Percentiles rank a stretch among this genome's conserved stretches.
Conservation (phyloP, 1,284 basidiomycete genomes). For the Melanopsichium pennsylvanicum region DNA sequence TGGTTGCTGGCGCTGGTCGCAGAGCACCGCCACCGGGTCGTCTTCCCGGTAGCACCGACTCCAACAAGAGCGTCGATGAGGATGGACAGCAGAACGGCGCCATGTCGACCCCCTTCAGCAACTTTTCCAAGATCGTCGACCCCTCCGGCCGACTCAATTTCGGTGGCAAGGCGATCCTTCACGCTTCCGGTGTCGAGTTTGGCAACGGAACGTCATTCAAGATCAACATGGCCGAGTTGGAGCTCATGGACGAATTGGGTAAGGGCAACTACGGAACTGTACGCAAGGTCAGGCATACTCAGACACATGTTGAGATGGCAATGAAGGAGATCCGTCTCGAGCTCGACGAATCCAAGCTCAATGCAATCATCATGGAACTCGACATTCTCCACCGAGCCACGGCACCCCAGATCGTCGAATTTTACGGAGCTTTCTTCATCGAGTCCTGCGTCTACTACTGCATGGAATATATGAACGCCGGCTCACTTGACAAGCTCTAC, state of each 20-base stretch:
- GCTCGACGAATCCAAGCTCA: constrained; percentile 90
- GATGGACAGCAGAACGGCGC: constrained; percentile 48
- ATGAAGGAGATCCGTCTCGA: constrained; percentile 99
- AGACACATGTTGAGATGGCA: constrained; percentile 94
- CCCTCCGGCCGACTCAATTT: constrained; percentile 94
- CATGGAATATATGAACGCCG: constrained; percentile 99
- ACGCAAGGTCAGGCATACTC: constrained; percentile 90
- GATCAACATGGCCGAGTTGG: constrained; percentile 95
- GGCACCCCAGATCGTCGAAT: constrained; percentile 92
- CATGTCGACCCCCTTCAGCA: constrained; percentile 82
- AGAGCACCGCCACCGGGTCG: constrained; percentile 69
- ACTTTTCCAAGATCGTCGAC: constrained; percentile 96
- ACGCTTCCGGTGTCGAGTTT: constrained; percentile 93
- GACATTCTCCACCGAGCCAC: constrained; percentile 94
- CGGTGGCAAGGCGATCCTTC: constrained; percentile 87
- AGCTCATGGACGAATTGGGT: constrained; percentile 85
- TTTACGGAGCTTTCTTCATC: constrained; percentile 98
- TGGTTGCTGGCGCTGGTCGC: constrained; percentile 73
- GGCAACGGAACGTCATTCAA: constrained; percentile 88
- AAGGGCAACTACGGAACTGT: constrained; percentile 97
- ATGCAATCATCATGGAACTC: constrained; percentile 97
- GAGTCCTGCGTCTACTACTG: constrained; percentile 99
- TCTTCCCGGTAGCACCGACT: constrained; percentile 61
- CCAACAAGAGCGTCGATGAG: constrained; percentile 9
- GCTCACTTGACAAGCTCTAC: constrained; percentile 83